Evolutionary conservation across 495 filamentous ascomycete genomes (phyloP), one percentile per base, ranked within the genome.

Genomic region (Hypoxylon intermedium): DNA sequence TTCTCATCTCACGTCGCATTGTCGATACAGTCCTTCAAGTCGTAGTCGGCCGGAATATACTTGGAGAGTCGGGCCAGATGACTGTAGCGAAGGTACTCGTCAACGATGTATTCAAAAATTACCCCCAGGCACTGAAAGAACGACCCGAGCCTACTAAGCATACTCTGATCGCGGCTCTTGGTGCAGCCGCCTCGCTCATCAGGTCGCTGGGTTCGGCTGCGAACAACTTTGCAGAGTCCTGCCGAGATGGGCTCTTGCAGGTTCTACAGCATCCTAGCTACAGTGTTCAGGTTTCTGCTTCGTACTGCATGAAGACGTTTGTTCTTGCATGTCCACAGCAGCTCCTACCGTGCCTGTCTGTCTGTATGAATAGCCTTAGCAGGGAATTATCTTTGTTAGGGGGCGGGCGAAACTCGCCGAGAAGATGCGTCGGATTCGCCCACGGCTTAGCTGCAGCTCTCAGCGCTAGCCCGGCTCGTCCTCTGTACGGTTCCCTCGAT

Each of bases 251-350:
- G 9, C 79, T 99, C 21, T 78, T 98, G 30, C 92, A 97, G 67
- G 91, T 96, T 9, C 77, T 98, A 2, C 89, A 96, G 63, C 95
- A 99, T 69, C 91, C 93, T 2, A 98, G 90, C 75, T 98, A 97
- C 68, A 92, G 92, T 6, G 93, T 99, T 5, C 94, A 98, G 70
- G 84, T 98, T 1, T 87, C 93, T 63, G 87, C 90, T 1, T 89
- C 94, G 23, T 83, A 87, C 63, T 95, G 91, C 64, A 74, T 98
- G 48, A 91, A 93, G 44, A 85, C 81, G 6, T 96, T 98, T 67
- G 88, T 96, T 5, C 77, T 96, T 47, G 91, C 91, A 3, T 96
- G 91, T 64, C 94, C 94, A 5, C 87, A 94, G 67, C 92, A 98
- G 67, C 83, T 99, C 19, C 75, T 98, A 15, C 90, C 91, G 3